These are phyloP conservation scores for Mucor velutinosus DNA, from an alignment of 371 early-diverging fungal genomes.

Conservation along the genomic window DNA sequence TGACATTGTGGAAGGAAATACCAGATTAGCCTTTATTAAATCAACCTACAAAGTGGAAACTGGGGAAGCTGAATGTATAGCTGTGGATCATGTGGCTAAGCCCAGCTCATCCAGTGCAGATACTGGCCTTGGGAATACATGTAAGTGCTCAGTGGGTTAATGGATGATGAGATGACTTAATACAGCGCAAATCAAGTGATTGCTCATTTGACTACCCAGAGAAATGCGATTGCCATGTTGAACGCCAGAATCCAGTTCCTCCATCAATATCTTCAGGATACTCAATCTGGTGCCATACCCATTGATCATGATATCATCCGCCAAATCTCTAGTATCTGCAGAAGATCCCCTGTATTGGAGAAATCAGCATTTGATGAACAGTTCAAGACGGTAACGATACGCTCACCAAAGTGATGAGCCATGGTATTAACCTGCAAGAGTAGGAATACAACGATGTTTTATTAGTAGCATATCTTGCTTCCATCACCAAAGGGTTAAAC, in stretches of 20 bases:
- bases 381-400: conserved; percentile 61
- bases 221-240: conserved; percentile 85
- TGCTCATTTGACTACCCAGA: conserved; percentile 73
- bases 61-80: conserved; percentile 84
- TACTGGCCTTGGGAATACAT: conserved; percentile 56
- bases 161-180: neutral
- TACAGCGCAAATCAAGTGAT: conserved; percentile 53
- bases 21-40: conserved; percentile 68
- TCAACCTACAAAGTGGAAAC: conserved; percentile 78
- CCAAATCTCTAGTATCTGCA: conserved; percentile 74
- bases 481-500: conserved; percentile 79
- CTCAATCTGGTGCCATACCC: conserved; percentile 63
- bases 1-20: conserved; percentile 60
- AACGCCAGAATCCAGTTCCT: conserved; percentile 70
- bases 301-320: conserved; percentile 78
- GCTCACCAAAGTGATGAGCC: too few species aligned
- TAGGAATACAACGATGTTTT: conserved; percentile 86
- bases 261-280: conserved; percentile 72
- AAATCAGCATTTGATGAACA: conserved; percentile 70
- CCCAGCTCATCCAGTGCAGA: conserved; percentile 57
- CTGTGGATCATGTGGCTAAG: conserved; percentile 83
- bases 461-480: conserved; percentile 74
- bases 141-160: conserved; percentile 32
- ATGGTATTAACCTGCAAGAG: neutral
- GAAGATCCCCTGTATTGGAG: conserved; percentile 73